Evolutionary conservation across 176 grass and related monocot genomes (phyloP).

Genomic region (Cymbopogon citratus): DNA sequence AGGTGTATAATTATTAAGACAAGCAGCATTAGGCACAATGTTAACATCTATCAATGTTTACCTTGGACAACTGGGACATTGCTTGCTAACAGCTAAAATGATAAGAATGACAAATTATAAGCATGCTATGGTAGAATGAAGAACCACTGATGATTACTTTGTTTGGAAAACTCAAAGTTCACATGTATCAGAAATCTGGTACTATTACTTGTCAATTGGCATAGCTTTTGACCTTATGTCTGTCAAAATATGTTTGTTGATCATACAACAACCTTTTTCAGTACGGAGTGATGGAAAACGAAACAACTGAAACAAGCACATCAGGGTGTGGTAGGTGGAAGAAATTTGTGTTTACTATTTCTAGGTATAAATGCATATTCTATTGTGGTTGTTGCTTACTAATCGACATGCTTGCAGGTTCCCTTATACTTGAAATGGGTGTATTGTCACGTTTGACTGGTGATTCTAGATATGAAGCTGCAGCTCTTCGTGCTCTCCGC

Average conservation of each 20-base stretch:
- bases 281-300: slow-evolving; percentile 90
- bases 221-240: background rate
- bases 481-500: slow-evolving; percentile 80
- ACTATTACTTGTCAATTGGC: background rate
- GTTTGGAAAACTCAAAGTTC: background rate
- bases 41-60: background rate
- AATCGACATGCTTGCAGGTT: slow-evolving; percentile 42
- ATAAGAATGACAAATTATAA: background rate
- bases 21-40: background rate
- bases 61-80: background rate
- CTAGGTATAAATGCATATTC: slow-evolving; percentile 4
- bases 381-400: slow-evolving; percentile 27
- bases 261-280: slow-evolving; percentile 41
- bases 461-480: slow-evolving; percentile 87
- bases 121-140: background rate
- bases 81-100: background rate
- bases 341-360: slow-evolving; percentile 5
- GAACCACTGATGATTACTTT: background rate
- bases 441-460: slow-evolving; percentile 77
- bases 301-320: slow-evolving; percentile 98
- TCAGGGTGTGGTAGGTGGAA: slow-evolving; percentile 83
- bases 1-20: background rate
- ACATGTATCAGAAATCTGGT: background rate
- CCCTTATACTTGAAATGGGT: slow-evolving; percentile 99
- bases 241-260: background rate